Percentiles rank a stretch among this genome's conserved stretches.
Evolutionary conservation across 768 basidiomycete species (phyloP).

Genomic region (Dacryopinax primogenitus): DNA sequence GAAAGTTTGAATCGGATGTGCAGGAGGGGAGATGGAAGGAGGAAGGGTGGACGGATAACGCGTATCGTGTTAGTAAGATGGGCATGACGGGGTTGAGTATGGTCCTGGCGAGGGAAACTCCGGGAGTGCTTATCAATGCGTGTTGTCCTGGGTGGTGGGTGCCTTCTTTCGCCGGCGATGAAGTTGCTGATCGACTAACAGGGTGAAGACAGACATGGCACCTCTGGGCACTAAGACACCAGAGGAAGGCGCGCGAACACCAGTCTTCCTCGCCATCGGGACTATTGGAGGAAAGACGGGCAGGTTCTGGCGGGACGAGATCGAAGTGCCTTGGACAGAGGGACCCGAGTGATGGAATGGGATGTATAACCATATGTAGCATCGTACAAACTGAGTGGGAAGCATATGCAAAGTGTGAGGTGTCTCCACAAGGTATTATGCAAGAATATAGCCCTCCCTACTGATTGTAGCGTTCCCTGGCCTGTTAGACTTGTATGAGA

Average conservation of each 20-base stretch:
- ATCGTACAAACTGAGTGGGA: not conserved
- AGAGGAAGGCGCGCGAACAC: slow-evolving; percentile 19
- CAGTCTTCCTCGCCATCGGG: slow-evolving; percentile 18
- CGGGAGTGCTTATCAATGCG: not conserved
- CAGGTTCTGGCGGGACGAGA: slow-evolving; percentile 19
- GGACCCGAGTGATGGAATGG: not conserved
- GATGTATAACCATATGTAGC: not conserved
- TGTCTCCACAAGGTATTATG: not conserved
- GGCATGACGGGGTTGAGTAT: slow-evolving; percentile 3
- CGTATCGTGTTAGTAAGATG: slow-evolving; percentile 3
- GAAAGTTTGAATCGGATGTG: not conserved
- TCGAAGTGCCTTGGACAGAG: not conserved
- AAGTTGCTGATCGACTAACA: not conserved
- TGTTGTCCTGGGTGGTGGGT: slow-evolving; percentile 2
- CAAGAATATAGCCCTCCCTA: not conserved
- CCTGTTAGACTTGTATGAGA: not conserved
- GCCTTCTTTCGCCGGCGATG: not conserved
- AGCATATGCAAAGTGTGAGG: not conserved
- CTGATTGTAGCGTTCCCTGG: not conserved
- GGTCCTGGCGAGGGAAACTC: not conserved
- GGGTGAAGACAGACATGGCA: slow-evolving; percentile 19
- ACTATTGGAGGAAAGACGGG: slow-evolving; percentile 16
- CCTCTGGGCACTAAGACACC: slow-evolving; percentile 15
- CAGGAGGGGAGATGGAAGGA: not conserved
- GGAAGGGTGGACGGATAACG: slow-evolving; percentile 4